These are phyloP conservation scores for Cymbopogon flexuosus DNA, from an alignment of 202 grass and related monocot genomes.

Conservation along the genomic window DNA sequence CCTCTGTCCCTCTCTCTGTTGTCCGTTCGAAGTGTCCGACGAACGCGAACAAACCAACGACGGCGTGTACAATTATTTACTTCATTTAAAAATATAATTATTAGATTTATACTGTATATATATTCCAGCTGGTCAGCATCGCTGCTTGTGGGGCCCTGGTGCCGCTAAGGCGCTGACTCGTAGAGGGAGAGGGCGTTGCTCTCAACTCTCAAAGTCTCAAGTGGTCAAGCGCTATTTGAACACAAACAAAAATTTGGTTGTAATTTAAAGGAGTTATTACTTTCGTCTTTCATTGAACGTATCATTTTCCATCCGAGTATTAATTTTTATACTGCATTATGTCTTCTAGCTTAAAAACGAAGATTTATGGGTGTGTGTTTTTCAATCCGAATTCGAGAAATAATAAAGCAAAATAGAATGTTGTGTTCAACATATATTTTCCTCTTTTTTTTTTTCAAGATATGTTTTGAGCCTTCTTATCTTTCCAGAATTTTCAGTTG, in stretches of 20 bases:
- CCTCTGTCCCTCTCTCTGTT: not conserved
- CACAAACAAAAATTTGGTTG: too few relatives aligned
- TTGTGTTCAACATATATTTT: not conserved
- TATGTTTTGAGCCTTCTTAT: not conserved
- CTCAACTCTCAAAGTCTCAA: too few relatives aligned
- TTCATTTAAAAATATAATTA: not conserved
- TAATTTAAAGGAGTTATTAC: too few relatives aligned
- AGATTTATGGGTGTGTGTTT: not conserved
- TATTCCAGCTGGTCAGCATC: not conserved
- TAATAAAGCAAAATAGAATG: too few relatives aligned
- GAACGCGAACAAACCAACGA: conserved; percentile 1
- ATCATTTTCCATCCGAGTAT: not conserved
- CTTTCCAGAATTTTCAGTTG: not conserved
- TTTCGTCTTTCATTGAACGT: not conserved
- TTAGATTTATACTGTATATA: too few relatives aligned
- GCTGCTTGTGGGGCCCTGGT: not conserved
- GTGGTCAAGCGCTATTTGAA: not conserved
- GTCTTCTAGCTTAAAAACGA: not conserved
- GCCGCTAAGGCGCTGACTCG: not conserved
- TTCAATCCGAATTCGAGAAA: not conserved
- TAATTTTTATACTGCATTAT: not conserved
- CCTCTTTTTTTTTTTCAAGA: not conserved
- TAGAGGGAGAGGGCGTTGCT: not conserved
- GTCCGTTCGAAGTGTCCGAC: not conserved
- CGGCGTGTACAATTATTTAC: not conserved